Evolutionary conservation across 495 filamentous ascomycete species (phyloP), one percentile per base, ranked within the genome.

Genomic region (Niebla homalea): DNA sequence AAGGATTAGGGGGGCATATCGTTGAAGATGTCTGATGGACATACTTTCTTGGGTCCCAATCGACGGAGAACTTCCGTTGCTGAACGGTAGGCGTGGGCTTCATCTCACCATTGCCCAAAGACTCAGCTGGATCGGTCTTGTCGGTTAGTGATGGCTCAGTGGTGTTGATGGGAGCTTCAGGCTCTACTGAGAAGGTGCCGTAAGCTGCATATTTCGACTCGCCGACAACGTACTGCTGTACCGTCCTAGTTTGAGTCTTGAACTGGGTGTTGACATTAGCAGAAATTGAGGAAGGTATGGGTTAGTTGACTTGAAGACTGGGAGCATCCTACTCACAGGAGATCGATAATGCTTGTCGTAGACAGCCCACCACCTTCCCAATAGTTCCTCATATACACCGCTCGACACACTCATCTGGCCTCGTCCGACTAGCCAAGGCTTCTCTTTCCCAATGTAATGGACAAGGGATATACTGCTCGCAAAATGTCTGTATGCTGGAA

Each of bases 401-500:
- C 72, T 69, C 36, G 66, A 56, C 4, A 77, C 76, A 48, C 45
- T 48, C 22, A 67, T 72, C 37, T 72, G 65, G 46, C 77, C 66
- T 59, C 87, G 72, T 36, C 84, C 82, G 59, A 79, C 68, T 21
- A 71, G 73, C 92, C 92, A 97, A 2, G 92, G 93, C 66, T 97
- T 97, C 37, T 86, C 77, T 37, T 78, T 64, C 11, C 92, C 92
- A 62, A 97, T 97, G 64, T 94, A 97, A 68, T 97, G 92, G 36
- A 92, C 79, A 69, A 93, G 68, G 57, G 76, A 87, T 60, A 97
- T 90, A 53, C 76, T 80, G 38, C 83, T 82, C 65, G 89, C 82
- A 62, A 90, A 94, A 70, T 97, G 87, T 59, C 81, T 78, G 67
- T 94, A 98, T 41, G 92, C 92, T 15, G 92, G 92, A 40, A 90